Conservation (phyloP, 2,329 filamentous ascomycete species). For the Trichoderma lentiforme region DNA sequence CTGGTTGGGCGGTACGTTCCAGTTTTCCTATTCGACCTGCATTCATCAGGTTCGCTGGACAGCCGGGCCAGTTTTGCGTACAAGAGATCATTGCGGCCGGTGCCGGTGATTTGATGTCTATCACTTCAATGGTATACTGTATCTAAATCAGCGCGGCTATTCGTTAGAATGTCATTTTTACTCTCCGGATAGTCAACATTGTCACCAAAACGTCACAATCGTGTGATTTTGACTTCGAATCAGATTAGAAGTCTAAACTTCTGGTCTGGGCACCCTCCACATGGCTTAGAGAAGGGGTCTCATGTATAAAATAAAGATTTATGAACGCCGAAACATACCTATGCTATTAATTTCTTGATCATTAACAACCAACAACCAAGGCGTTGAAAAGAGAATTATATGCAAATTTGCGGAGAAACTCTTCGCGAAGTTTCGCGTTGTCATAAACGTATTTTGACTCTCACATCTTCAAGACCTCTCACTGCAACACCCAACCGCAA, state of each 20-base stretch:
- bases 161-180: background rate
- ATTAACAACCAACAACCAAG: background rate
- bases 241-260: background rate
- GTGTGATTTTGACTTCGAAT: background rate
- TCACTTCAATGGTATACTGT: too few relatives aligned
- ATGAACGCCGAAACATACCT: background rate
- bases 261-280: background rate
- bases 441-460: background rate
- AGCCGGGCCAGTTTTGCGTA: too few relatives aligned
- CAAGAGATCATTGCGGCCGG: too few relatives aligned
- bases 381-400: background rate
- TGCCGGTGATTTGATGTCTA: too few relatives aligned
- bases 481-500: constrained; percentile 27
- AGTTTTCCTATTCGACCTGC: too few relatives aligned
- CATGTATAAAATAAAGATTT: background rate
- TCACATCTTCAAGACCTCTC: background rate
- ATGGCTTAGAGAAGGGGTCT: background rate
- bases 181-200: background rate
- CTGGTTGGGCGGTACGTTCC: too few relatives aligned
- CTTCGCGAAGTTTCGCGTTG: background rate
- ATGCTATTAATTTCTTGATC: too few relatives aligned
- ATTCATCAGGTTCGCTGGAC: too few relatives aligned
- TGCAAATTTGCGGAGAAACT: background rate
- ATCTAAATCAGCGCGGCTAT: too few relatives aligned
- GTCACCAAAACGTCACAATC: background rate